Conservation (phyloP, 2,329 filamentous ascomycete species). For the Cladosporium austrohemisphaericum region DNA sequence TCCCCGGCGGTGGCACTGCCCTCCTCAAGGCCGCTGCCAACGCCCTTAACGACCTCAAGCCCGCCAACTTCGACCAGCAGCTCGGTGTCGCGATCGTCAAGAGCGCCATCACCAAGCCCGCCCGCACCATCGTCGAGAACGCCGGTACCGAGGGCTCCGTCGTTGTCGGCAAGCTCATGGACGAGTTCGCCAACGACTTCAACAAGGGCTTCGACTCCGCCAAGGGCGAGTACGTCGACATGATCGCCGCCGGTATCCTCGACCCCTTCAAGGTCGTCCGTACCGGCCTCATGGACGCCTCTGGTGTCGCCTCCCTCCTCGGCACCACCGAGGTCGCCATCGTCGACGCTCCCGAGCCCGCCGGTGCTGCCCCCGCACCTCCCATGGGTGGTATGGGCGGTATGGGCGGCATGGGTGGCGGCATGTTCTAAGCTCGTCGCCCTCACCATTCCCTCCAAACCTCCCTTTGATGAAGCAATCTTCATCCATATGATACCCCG, state of each 20-base stretch:
- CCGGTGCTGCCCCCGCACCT: conserved; percentile 58
- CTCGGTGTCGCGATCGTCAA: conserved; percentile 97
- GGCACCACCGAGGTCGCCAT: conserved; percentile 98
- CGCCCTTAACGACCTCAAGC: conserved; percentile 76
- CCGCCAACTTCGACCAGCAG: conserved; percentile 97
- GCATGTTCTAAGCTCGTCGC: conserved; percentile 57
- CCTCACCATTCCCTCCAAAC: not conserved
- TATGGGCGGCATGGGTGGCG: conserved; percentile 56
- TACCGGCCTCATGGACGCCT: conserved; percentile 90
- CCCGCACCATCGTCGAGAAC: conserved; percentile 95
- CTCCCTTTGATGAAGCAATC: not conserved
- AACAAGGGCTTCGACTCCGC: conserved; percentile 97
- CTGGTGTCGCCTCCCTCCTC: conserved; percentile 91
- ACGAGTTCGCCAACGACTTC: conserved; percentile 88
- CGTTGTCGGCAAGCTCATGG: conserved; percentile 94
- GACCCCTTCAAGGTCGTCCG: conserved; percentile 99
- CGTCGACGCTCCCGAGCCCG: conserved; percentile 92
- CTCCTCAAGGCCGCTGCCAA: conserved; percentile 95
- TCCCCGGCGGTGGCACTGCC: conserved; percentile 96
- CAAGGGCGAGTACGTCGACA: conserved; percentile 98
- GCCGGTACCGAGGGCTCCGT: conserved; percentile 94
- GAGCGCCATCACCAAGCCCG: conserved; percentile 94
- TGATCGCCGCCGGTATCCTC: conserved; percentile 95
- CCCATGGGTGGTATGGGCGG: conserved; percentile 59
- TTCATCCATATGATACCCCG: conserved; percentile 14